These are phyloP conservation scores for Stagonosporopsis rhizophila DNA, from an alignment of 2,329 filamentous ascomycete genomes.

Conservation along the genomic window DNA sequence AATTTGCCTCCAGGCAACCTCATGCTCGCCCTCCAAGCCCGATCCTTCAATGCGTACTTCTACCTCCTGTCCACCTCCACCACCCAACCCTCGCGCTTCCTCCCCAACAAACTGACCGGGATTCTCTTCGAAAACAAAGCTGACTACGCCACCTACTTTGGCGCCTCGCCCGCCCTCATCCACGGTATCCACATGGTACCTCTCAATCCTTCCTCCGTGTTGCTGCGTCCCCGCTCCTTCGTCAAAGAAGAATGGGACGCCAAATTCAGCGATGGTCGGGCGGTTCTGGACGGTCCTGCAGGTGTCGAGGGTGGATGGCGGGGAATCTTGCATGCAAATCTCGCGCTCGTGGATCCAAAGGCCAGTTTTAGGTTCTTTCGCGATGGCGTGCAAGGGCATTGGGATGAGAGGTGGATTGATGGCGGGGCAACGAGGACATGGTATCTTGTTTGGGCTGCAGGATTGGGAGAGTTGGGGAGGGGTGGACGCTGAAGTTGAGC, in stretches of 20 bases:
- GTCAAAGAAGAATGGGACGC: slow-evolving; percentile 71
- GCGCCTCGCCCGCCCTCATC: slow-evolving; percentile 68
- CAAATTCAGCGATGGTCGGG: slow-evolving; percentile 74
- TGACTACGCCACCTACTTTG: slow-evolving; percentile 88
- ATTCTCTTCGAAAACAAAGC: slow-evolving; percentile 93
- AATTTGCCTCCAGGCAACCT: slow-evolving; percentile 66
- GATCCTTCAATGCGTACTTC: slow-evolving; percentile 81
- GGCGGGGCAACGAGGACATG: slow-evolving; percentile 68
- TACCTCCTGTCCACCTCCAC: slow-evolving; percentile 75
- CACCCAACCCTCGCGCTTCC: slow-evolving; percentile 77
- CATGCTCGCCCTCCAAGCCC: slow-evolving; percentile 79
- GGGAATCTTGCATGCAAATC: slow-evolving; percentile 82
- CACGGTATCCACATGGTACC: slow-evolving; percentile 86
- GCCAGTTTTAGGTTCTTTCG: slow-evolving; percentile 79
- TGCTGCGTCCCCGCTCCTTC: slow-evolving; percentile 72
- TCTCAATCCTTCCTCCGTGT: slow-evolving; percentile 70
- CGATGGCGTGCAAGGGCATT: slow-evolving; percentile 62
- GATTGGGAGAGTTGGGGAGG: slow-evolving; percentile 30
- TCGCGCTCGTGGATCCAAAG: slow-evolving; percentile 76
- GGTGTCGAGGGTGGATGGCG: slow-evolving; percentile 73
- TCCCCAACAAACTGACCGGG: slow-evolving; percentile 74
- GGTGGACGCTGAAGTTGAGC: too few species aligned
- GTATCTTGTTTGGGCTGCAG: slow-evolving; percentile 45
- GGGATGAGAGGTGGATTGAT: slow-evolving; percentile 72
- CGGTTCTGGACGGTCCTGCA: slow-evolving; percentile 40